These are phyloP conservation scores for Xylaria cubensis DNA, from an alignment of 495 filamentous ascomycete species.

Conservation along the genomic window DNA sequence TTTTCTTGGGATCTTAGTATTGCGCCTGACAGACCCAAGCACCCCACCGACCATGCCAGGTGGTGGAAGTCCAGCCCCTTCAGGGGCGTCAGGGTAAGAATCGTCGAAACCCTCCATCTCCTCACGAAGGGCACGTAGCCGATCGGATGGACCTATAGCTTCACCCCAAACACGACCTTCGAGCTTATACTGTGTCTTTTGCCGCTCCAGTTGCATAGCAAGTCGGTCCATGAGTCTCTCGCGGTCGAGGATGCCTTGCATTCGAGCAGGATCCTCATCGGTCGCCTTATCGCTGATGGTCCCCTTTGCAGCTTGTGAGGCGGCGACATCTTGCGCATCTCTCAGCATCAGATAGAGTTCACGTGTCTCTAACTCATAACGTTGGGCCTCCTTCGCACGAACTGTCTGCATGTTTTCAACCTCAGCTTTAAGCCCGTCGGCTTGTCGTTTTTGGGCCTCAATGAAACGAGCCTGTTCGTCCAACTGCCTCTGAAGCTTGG, in stretches of 20 bases:
- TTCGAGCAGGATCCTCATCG: conserved; percentile 72
- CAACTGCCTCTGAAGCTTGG: conserved; percentile 88
- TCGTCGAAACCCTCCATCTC: conserved; percentile 78
- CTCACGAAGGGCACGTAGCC: conserved; percentile 88
- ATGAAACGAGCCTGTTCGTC: conserved; percentile 92
- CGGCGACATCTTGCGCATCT: conserved; percentile 95
- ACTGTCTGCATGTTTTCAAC: conserved; percentile 84
- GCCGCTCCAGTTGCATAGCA: conserved; percentile 92
- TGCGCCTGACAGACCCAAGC: conserved; percentile 66
- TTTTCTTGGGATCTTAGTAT: conserved; percentile 66
- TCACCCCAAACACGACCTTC: conserved; percentile 95
- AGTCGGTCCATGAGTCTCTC: conserved; percentile 90
- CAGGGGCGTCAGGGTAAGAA: conserved; percentile 47
- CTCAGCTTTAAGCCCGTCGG: conserved; percentile 85
- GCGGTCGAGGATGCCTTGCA: conserved; percentile 92
- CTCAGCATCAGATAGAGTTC: conserved; percentile 98
- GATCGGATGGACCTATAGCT: conserved; percentile 81
- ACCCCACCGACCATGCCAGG: conserved; percentile 56
- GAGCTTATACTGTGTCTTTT: conserved; percentile 97
- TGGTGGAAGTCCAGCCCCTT: conserved; percentile 38
- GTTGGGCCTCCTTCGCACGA: conserved; percentile 89
- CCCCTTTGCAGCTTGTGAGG: conserved; percentile 79
- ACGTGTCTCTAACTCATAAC: conserved; percentile 93
- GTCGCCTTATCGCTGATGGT: conserved; percentile 59
- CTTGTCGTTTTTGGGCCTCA: conserved; percentile 83